Conservation (phyloP, 1,284 basidiomycete genomes). For the Takashimella koratensis region DNA sequence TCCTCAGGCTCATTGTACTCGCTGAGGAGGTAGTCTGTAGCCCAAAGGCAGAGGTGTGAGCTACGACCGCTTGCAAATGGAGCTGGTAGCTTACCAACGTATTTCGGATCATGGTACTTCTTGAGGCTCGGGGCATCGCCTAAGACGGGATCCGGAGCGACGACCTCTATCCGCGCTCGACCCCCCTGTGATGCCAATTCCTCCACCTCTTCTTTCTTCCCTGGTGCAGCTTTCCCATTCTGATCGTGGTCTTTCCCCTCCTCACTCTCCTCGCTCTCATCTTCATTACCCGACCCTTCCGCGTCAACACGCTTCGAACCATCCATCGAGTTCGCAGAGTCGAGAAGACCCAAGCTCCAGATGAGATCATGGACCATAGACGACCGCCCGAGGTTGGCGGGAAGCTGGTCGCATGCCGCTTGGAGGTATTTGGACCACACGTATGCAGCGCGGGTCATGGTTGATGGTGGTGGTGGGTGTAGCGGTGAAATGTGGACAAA, state of each 20-base stretch:
- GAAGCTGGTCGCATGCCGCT: constrained; percentile 55
- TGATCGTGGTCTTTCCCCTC: too few species aligned
- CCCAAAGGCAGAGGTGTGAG: too few species aligned
- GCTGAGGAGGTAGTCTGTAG: background rate
- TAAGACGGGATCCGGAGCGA: constrained; percentile 24
- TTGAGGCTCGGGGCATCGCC: constrained; percentile 39
- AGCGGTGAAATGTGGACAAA: background rate
- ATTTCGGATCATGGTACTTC: constrained; percentile 49
- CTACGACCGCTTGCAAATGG: too few species aligned
- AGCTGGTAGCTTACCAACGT: constrained; percentile 43
- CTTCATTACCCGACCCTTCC: too few species aligned
- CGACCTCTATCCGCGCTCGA: constrained; percentile 10
- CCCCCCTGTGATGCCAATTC: too few species aligned
- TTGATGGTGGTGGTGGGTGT: background rate
- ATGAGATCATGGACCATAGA: constrained; percentile 71
- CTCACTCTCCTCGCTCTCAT: too few species aligned
- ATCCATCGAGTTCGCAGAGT: constrained; percentile 3
- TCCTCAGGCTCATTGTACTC: constrained; percentile 2
- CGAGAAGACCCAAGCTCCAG: constrained; percentile 58
- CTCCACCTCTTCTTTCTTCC: too few species aligned
- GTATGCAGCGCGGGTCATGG: constrained; percentile 17
- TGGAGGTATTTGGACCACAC: constrained; percentile 38
- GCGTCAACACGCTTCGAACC: too few species aligned
- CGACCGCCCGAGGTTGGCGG: constrained; percentile 78
- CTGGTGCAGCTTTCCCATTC: too few species aligned